Conservation (phyloP, 2,329 filamentous ascomycete species). For the Neofusicoccum cordaticola region DNA sequence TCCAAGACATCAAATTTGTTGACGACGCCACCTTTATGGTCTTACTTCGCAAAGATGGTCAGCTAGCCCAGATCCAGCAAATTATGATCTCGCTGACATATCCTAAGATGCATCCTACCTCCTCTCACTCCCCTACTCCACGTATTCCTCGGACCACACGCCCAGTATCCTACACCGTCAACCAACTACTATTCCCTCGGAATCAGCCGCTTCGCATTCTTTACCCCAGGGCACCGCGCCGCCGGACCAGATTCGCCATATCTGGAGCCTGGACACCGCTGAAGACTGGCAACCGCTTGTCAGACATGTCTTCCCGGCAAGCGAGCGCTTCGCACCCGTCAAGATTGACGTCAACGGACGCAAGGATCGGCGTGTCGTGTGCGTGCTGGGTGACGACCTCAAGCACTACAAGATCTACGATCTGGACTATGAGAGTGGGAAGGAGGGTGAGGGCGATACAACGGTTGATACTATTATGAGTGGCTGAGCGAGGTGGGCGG, state of each 20-base stretch:
- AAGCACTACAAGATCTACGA: slow-evolving; percentile 57
- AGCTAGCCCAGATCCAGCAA: slow-evolving; percentile 24
- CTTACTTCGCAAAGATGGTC: slow-evolving; percentile 47
- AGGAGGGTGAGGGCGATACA: slow-evolving; percentile 15
- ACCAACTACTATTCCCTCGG: not conserved
- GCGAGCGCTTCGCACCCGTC: slow-evolving; percentile 48
- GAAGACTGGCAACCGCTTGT: slow-evolving; percentile 27
- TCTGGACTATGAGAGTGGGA: slow-evolving; percentile 38
- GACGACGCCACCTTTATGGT: slow-evolving; percentile 61
- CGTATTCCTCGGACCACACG: slow-evolving; percentile 8
- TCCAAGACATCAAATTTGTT: slow-evolving; percentile 67
- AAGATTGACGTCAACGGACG: slow-evolving; percentile 56
- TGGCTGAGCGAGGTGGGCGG: not conserved
- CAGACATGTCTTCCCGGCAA: slow-evolving; percentile 46
- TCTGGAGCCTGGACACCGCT: slow-evolving; percentile 16
- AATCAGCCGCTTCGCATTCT: not conserved
- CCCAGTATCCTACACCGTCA: slow-evolving; percentile 13
- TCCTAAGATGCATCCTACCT: slow-evolving; percentile 20
- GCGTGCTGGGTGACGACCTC: slow-evolving; percentile 54
- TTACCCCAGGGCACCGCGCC: slow-evolving; percentile 2
- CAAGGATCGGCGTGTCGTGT: slow-evolving; percentile 51
- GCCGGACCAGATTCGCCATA: not conserved
- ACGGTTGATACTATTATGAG: slow-evolving; percentile 18
- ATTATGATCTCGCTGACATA: not conserved
- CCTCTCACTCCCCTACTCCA: slow-evolving; percentile 26